phyloP scores from a whole-genome alignment of 73 alveolate species.

The Blepharisma stoltei region DNA sequence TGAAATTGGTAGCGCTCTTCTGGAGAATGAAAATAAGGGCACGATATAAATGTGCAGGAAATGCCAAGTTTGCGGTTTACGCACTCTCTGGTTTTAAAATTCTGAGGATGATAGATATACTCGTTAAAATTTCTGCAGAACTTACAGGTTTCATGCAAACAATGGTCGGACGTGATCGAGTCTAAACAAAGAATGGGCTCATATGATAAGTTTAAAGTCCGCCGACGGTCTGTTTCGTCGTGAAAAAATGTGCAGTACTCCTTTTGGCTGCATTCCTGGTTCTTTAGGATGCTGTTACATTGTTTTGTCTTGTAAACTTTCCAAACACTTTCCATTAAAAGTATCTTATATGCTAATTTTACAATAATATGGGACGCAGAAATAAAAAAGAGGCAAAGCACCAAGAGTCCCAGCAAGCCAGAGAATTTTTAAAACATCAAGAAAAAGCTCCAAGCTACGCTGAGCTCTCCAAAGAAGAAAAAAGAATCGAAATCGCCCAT shows the following conservation, averaged over 20 bases:
- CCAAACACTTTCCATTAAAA: background rate
- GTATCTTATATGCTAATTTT: too few species aligned
- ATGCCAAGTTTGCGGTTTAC: background rate
- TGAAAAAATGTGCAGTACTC: conserved; percentile 28
- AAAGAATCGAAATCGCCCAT: conserved; percentile 17
- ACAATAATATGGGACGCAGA: conserved; percentile 22
- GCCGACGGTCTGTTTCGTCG: conserved; percentile 40
- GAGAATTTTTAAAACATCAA: conserved; percentile 6
- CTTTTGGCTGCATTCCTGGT: background rate
- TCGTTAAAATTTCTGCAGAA: conserved; percentile 41
- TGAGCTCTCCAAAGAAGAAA: background rate
- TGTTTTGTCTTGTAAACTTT: conserved; percentile 26
- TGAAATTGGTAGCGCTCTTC: conserved; percentile 26
- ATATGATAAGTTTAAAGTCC: conserved; percentile 26
- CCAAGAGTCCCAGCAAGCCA: conserved; percentile 19
- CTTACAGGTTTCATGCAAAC: conserved; percentile 29
- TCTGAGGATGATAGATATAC: conserved; percentile 41
- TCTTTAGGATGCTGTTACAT: conserved; percentile 7
- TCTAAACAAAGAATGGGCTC: conserved; percentile 2
- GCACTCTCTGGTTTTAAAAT: conserved; percentile 32
- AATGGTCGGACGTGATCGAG: background rate
- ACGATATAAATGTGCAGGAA: conserved; percentile 12
- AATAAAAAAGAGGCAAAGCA: conserved; percentile 6
- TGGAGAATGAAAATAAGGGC: conserved; percentile 27
- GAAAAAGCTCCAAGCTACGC: conserved; percentile 7